Evolutionary conservation across 2,329 filamentous ascomycete genomes (phyloP).

Genomic region (Curvularia hawaiiensis): DNA sequence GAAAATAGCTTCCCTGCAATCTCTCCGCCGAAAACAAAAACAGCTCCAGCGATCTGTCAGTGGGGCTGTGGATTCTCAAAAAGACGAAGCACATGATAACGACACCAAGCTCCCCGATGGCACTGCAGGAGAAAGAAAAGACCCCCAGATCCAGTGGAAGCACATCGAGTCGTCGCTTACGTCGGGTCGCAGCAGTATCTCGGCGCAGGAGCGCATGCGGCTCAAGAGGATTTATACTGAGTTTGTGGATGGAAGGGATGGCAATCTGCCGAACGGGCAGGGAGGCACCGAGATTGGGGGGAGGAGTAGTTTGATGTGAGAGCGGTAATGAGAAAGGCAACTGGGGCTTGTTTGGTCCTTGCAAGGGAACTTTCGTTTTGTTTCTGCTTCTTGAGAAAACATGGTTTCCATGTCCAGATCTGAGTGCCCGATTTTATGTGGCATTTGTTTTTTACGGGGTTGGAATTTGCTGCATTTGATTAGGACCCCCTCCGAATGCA

Average conservation of each 20-base stretch:
- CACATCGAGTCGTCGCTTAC: slow-evolving; percentile 80
- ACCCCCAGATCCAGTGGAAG: slow-evolving; percentile 83
- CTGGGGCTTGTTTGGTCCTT: not conserved
- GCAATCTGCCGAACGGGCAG: slow-evolving; percentile 94
- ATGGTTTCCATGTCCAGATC: not conserved
- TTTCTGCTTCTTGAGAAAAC: not conserved
- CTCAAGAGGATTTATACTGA: slow-evolving; percentile 85
- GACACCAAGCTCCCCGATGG: slow-evolving; percentile 20
- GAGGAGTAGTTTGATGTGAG: slow-evolving; percentile 87
- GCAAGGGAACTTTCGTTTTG: not conserved
- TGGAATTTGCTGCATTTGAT: too few relatives aligned
- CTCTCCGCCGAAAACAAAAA: slow-evolving; percentile 68
- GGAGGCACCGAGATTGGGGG: slow-evolving; percentile 91
- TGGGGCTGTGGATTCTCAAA: not conserved
- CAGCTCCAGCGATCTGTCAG: slow-evolving; percentile 44
- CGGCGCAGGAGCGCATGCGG: slow-evolving; percentile 73
- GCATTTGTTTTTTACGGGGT: not conserved
- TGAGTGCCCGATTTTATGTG: not conserved
- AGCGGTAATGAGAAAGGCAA: not conserved
- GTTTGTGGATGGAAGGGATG: slow-evolving; percentile 90
- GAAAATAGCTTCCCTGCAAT: slow-evolving; percentile 82
- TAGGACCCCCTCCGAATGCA: too few relatives aligned
- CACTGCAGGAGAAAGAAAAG: slow-evolving; percentile 55
- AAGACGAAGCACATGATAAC: slow-evolving; percentile 20
- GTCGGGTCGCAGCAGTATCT: slow-evolving; percentile 82